Evolutionary conservation across 106 monocot species (phyloP).

Genomic region (Allium sativum): DNA sequence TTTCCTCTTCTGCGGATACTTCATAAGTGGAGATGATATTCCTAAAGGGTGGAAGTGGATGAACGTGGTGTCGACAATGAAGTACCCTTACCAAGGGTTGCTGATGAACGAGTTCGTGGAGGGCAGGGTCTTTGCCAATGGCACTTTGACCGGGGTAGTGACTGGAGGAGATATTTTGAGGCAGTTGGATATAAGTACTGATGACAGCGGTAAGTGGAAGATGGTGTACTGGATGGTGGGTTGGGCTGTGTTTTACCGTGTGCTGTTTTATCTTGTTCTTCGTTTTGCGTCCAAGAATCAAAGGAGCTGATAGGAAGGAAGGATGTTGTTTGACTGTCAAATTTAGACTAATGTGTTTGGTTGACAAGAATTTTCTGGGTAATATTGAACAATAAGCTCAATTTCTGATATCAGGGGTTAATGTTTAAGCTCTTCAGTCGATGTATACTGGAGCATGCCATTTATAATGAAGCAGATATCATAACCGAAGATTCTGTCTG

Average conservation of each 20-base stretch:
- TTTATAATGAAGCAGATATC: no score
- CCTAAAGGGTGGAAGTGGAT: conserved; percentile 33
- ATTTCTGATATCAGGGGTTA: no score
- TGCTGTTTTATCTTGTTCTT: conserved; percentile 24
- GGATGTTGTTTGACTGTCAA: no score
- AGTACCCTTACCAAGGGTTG: conserved; percentile 36
- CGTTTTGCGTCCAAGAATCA: conserved; percentile 29
- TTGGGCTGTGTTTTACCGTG: conserved; percentile 30
- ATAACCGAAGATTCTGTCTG: no score
- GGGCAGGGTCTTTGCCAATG: background rate
- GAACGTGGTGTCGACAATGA: conserved; percentile 33
- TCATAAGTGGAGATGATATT: conserved; percentile 23
- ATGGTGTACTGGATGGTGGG: conserved; percentile 24
- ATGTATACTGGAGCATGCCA: no score
- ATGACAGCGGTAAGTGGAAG: conserved; percentile 16
- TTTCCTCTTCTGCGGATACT: conserved; percentile 41
- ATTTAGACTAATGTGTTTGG: no score
- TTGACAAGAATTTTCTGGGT: no score
- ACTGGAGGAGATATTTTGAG: conserved; percentile 11
- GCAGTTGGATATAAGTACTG: conserved; percentile 7
- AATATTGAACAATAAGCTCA: no score
- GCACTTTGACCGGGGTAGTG: background rate
- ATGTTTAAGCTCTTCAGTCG: no score
- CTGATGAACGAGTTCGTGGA: conserved; percentile 32
- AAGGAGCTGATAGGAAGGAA: background rate